Percentiles rank a stretch among this genome's conserved stretches.
phyloP scores from a whole-genome alignment of 306 rosid species.

The Myrica gale region DNA sequence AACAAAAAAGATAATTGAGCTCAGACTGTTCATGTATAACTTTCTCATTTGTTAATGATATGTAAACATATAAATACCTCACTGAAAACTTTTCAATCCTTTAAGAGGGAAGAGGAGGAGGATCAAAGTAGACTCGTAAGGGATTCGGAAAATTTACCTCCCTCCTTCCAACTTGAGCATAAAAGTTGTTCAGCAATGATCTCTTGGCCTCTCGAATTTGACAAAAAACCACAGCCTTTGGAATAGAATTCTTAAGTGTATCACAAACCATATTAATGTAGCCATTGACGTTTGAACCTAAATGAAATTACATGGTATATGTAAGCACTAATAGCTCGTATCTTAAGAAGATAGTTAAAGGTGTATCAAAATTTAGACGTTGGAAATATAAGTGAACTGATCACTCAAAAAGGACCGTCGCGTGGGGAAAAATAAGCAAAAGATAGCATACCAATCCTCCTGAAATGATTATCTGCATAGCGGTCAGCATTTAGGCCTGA shows the following conservation, averaged over 20 bases:
- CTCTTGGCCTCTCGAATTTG: constrained; percentile 99
- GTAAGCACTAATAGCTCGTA: constrained; percentile 4
- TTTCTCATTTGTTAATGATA: not conserved
- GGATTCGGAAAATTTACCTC: constrained; percentile 58
- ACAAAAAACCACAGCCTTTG: constrained; percentile 96
- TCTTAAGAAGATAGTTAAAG: not conserved
- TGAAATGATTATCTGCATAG: constrained; percentile 68
- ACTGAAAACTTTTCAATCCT: not conserved
- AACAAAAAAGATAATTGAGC: not conserved
- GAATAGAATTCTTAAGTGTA: constrained; percentile 77
- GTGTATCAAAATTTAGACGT: not conserved
- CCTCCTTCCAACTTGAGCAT: constrained; percentile 75
- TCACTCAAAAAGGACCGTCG: constrained; percentile 5
- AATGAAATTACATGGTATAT: constrained; percentile 28
- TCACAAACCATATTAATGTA: constrained; percentile 88
- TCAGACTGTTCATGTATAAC: not conserved
- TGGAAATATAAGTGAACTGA: not conserved
- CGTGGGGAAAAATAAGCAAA: constrained; percentile 21
- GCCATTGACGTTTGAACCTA: constrained; percentile 88
- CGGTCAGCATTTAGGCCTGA: constrained; percentile 54
- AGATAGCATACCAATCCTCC: constrained; percentile 69
- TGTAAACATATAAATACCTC: too few relatives aligned
- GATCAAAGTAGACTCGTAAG: constrained; percentile 6
- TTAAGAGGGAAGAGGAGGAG: not conserved
- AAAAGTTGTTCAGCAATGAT: constrained; percentile 75